Base-by-base conservation (phyloP, 1,284 basidiomycete species). In the Irpex sp. region DNA sequence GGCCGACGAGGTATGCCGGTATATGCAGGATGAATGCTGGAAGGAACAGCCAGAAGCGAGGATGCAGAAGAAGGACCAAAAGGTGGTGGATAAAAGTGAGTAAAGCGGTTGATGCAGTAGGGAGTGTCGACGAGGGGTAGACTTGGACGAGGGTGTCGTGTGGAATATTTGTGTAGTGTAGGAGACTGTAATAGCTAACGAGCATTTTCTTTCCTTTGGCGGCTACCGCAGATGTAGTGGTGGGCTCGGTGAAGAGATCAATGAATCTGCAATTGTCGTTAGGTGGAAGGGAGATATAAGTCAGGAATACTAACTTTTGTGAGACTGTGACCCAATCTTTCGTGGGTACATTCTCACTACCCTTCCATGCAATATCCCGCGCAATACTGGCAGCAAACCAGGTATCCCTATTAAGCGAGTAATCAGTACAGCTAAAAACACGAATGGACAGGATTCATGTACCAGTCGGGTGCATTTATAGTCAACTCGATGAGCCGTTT, bases 391-490 rank as follows among this genome's bases (percentile, higher is more conserved):
- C 92, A 17, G 86, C 87, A 72, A 91, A 91, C 4, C 92, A 80
- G 0, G 92, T 91, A 65, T 95, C 89, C 94, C 93, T 96, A 68
- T 11, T 48, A 19, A 49, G 6, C 31, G 15, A 34, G 31, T n/a
- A 13, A 63, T 47, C 11, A 36, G 26, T 51, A 21, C n/a, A 59
- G n/a, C 26, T 21, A 8, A 56, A 40, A 57, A 60, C 64, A 37
- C 7, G 52, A 58, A n/a, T 57, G 51, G 37, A 56, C 26, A 26
- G 6, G 17, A 11, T 4, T 3, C 0, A 77, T 83, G 68, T 72
- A 94, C 96, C 96, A 98, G 75, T 97, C 91, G 13, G 92, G 89
- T 4, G 94, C 92, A 73, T 98, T 98, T 68, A 98, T 86, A 0
- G 93, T 97, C 61, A 90, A 79, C 70, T 85, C 84, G 34, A 88